These are phyloP conservation scores for Zygoascus biomembranicola DNA, from an alignment of 805 yeast species.

Conservation along the genomic window DNA sequence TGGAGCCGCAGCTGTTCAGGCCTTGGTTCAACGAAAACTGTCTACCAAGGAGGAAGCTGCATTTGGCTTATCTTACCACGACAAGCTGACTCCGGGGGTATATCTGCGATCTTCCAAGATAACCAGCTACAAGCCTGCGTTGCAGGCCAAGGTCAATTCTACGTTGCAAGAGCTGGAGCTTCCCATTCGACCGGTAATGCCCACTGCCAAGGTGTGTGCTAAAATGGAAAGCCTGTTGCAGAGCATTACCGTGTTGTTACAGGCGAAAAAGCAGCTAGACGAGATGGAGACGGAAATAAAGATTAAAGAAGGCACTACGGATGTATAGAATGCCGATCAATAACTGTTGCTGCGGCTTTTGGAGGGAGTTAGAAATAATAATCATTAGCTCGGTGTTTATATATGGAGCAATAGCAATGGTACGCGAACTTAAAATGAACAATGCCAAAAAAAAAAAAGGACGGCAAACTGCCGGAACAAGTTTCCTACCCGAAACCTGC, in stretches of 20 bases:
- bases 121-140: slow-evolving; percentile 68
- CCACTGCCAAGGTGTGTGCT: slow-evolving; percentile 68
- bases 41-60: slow-evolving; percentile 74
- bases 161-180: slow-evolving; percentile 71
- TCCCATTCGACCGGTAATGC: slow-evolving; percentile 78
- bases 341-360: too few species aligned
- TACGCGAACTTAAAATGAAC: too few species aligned
- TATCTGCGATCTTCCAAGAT: slow-evolving; percentile 71
- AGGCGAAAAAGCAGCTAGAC: slow-evolving; percentile 79
- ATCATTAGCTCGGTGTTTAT: too few species aligned
- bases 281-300: slow-evolving; percentile 73
- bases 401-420: too few species aligned
- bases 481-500: not conserved
- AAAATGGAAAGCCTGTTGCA: slow-evolving; percentile 70
- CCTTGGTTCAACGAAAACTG: slow-evolving; percentile 42
- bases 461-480: too few species aligned
- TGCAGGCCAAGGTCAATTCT: slow-evolving; percentile 52
- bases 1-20: slow-evolving; percentile 17
- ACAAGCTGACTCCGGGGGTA: slow-evolving; percentile 57
- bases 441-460: too few species aligned
- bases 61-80: slow-evolving; percentile 74
- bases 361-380: too few species aligned
- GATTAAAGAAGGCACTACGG: slow-evolving; percentile 20
- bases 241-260: slow-evolving; percentile 63
- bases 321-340: not conserved